Evolutionary conservation across 495 filamentous ascomycete species (phyloP).

Genomic region (Neurospora sp.): DNA sequence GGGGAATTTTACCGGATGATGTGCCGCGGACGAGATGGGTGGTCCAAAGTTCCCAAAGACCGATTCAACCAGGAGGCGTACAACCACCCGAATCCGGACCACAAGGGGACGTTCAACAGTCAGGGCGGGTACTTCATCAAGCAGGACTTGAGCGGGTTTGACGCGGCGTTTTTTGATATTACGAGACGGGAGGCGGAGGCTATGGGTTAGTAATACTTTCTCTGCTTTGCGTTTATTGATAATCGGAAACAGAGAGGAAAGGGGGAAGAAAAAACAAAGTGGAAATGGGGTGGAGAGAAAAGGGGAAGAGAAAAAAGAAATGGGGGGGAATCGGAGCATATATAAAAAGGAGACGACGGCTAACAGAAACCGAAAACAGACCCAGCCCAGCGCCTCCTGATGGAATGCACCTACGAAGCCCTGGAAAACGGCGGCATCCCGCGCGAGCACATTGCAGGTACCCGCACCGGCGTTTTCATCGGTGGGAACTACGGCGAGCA

Average conservation of each 20-base stretch:
- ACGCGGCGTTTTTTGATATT: slow-evolving; percentile 45
- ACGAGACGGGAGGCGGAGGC: slow-evolving; percentile 36
- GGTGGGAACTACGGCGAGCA: slow-evolving; percentile 32
- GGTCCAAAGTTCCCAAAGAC: slow-evolving; percentile 46
- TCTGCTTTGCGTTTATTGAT: background rate
- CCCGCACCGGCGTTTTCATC: slow-evolving; percentile 34
- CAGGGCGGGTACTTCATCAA: slow-evolving; percentile 45
- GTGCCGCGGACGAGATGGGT: slow-evolving; percentile 24
- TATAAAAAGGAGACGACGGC: background rate
- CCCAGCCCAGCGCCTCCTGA: slow-evolving; percentile 45
- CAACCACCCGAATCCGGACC: slow-evolving; percentile 48
- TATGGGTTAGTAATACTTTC: slow-evolving; percentile 24
- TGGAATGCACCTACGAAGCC: slow-evolving; percentile 43
- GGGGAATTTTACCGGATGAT: slow-evolving; percentile 39
- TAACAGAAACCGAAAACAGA: slow-evolving; percentile 17
- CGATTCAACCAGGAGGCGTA: slow-evolving; percentile 59
- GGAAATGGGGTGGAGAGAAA: background rate
- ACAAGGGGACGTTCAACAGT: slow-evolving; percentile 32
- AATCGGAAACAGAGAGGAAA: background rate
- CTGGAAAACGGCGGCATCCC: slow-evolving; percentile 41
- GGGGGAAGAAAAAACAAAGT: background rate
- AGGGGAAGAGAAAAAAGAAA: background rate
- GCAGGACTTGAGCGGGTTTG: slow-evolving; percentile 37
- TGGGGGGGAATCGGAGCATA: background rate
- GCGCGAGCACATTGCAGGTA: slow-evolving; percentile 34